phyloP scores from a whole-genome alignment of 1,284 basidiomycete species.

The Ceratobasidium sp. region DNA sequence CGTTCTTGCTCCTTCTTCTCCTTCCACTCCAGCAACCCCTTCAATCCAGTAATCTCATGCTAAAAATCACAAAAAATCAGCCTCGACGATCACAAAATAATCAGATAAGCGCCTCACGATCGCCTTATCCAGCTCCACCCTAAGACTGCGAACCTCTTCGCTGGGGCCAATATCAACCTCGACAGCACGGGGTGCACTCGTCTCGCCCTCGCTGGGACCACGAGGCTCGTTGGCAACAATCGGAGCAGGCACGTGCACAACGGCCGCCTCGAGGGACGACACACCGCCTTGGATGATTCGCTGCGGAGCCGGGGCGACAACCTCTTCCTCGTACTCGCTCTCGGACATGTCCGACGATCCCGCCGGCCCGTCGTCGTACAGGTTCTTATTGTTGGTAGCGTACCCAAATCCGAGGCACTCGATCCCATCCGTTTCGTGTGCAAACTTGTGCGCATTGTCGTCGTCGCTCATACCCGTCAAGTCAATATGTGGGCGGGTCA shows the following conservation, averaged over 20 bases:
- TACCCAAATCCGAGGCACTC: slow-evolving; percentile 36
- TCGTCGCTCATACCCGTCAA: slow-evolving; percentile 39
- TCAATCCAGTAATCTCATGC: slow-evolving; percentile 22
- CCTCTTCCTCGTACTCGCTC: slow-evolving; percentile 37
- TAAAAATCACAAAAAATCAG: slow-evolving; percentile 16
- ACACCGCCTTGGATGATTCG: slow-evolving; percentile 13
- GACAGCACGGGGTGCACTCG: not conserved
- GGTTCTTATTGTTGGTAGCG: not conserved
- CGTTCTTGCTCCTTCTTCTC: not conserved
- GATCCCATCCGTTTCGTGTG: slow-evolving; percentile 21
- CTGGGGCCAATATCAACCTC: slow-evolving; percentile 2
- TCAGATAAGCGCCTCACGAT: slow-evolving; percentile 35
- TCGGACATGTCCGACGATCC: slow-evolving; percentile 38
- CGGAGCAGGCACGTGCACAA: slow-evolving; percentile 10
- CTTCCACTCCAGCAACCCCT: slow-evolving; percentile 18
- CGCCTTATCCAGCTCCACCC: slow-evolving; percentile 24
- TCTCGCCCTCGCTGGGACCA: not conserved
- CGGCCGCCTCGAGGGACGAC: slow-evolving; percentile 20
- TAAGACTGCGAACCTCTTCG: slow-evolving; percentile 21
- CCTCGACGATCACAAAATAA: not conserved
- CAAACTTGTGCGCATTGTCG: not conserved
- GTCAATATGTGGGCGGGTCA: slow-evolving; percentile 20
- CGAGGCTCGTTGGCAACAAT: slow-evolving; percentile 13
- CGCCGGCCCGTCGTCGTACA: slow-evolving; percentile 18
- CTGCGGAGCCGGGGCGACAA: slow-evolving; percentile 2